Base-by-base conservation (phyloP, 768 basidiomycete genomes). In the Asterophora lycoperdoides region DNA sequence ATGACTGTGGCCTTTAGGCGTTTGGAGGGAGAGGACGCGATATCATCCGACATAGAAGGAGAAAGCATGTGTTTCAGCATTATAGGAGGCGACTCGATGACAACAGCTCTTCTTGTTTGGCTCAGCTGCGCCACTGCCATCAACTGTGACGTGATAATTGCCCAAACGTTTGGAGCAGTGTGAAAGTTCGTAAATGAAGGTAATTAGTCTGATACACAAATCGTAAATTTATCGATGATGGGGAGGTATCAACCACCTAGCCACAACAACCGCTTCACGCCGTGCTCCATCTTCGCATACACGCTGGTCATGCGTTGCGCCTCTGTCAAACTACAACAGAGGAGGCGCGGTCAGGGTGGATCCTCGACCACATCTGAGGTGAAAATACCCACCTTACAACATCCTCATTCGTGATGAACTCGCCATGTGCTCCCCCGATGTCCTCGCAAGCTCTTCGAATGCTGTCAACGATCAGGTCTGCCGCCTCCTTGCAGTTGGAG, bases 231-330 rank as follows among this genome's bases (percentile, higher is more conserved):
- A n/a, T n/a, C n/a, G n/a, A n/a, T n/a, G n/a, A n/a, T n/a, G n/a
- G n/a, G n/a, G n/a, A n/a, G n/a, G n/a, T n/a, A 33, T 67, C 53
- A 89, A 54, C 85, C 78, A 41, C 90, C 89, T 41, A 95, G 67
- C 93, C 93, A 95, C 51, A 95, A 67, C 62, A 95, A 69, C 55
- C 92, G 74, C 75, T 94, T 97, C 43, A 96, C 75, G 0, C 89
- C 90, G 64, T 95, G 92, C 61, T 96, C 93, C 81, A 95, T 86
- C 69, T 93, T 92, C 11, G 92, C 81, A 64, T 90, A 88, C 56
- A 94, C 73, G 52, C 83, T 89, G 2, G 91, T 96, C 73, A 85
- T 83, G 46, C 80, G 76, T 63, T 86, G 83, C 2, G 94, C 94
- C 56, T 96, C 91, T 6, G 77, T 76, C 56, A 93, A 63, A 58